Base-by-base conservation (phyloP, 257 asterid genomes). In the Primulina eburnea region DNA sequence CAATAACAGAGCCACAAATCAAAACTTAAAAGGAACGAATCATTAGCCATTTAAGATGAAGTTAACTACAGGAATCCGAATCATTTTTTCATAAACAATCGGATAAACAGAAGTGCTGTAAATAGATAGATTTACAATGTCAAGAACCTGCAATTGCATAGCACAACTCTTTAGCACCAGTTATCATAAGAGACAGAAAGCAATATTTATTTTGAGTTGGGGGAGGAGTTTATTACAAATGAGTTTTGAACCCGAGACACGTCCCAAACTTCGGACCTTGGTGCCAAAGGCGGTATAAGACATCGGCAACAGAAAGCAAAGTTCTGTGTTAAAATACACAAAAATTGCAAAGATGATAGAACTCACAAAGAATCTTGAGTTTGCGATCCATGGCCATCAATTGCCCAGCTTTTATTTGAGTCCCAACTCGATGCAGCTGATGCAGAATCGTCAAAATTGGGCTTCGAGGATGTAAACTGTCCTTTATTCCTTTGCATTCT, bases 401-500 rank as follows among this genome's bases (percentile, higher is more conserved):
- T n/a, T 47, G 80, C 89, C 84, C 87, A 86, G 80, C 71, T 83
- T 78, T 81, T 84, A 64, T 65, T 78, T 5, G 87, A 82, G 73
- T 84, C 93, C 89, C 96, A 86, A 76, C 85, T 87, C 10, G 88
- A 78, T 72, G 74, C 84, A 35, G 87, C 87, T 71, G 88, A 86
- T 57, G 84, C 82, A 71, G 86, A 72, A 69, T 88, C 96, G 76
- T 88, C 96, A 14, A 79, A 74, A 68, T 58, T 66, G 29, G 82
- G 77, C 77, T 88, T 87, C 43, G 89, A 84, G 72, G 95, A 88
- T 68, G 89, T 83, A 77, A 86, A 88, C 43, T 90, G 95, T 26
- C 96, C 96, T 84, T 86, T 90, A 61, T 86, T 84, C 35, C 96
- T 78, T 73, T 89, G 95, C 95, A 87, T 87, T 81, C 96, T 89